phyloP scores from a whole-genome alignment of 2,329 filamentous ascomycete species.

The Trichoderma semiorbis region DNA sequence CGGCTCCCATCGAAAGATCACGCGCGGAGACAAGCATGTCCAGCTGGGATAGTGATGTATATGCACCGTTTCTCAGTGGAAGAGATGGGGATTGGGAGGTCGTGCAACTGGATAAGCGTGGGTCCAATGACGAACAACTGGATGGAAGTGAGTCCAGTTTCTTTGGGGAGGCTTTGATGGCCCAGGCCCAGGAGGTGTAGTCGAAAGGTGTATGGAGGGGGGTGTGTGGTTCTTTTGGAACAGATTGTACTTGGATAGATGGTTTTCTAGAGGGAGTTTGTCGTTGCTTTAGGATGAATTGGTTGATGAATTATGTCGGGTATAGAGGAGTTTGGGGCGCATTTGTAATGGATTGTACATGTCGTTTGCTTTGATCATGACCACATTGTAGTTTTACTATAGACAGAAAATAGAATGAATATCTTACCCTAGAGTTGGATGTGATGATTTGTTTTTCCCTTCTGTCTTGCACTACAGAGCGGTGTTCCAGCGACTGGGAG shows the following conservation, averaged over 20 bases:
- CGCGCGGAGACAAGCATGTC: constrained; percentile 15
- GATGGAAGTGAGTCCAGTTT: no score
- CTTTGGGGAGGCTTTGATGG: no score
- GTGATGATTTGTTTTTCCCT: neutral
- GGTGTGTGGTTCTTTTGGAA: neutral
- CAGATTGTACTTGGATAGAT: neutral
- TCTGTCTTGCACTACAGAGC: neutral
- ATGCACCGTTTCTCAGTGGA: constrained; percentile 30
- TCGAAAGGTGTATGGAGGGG: neutral
- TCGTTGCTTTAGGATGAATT: neutral
- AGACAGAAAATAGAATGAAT: neutral
- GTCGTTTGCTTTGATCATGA: neutral
- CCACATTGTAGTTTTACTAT: neutral
- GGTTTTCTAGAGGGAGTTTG: neutral
- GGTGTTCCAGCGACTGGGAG: neutral
- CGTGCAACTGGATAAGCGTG: constrained; percentile 25
- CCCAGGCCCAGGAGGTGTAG: constrained; percentile 22
- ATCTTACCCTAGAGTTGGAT: neutral
- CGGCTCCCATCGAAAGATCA: neutral
- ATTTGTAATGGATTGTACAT: neutral
- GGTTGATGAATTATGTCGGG: neutral
- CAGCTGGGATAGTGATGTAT: constrained; percentile 17
- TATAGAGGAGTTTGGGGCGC: neutral
- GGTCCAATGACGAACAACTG: no score
- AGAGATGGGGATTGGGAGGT: constrained; percentile 38